Base-by-base conservation (phyloP, 805 yeast genomes). In the Sugiyamaella valdiviana region DNA sequence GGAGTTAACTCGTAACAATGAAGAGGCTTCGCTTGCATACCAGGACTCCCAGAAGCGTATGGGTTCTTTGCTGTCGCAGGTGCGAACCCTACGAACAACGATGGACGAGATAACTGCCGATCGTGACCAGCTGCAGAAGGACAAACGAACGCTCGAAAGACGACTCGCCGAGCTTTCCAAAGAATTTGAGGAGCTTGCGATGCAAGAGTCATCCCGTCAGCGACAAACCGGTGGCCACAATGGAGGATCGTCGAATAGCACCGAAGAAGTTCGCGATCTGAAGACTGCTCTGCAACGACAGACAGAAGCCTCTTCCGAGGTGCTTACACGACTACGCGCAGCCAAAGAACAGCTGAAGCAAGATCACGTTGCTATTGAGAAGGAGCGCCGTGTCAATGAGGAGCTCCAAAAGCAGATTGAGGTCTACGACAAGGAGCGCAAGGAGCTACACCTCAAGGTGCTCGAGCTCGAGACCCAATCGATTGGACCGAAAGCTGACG, bases 61-160 rank as follows among this genome's bases (percentile, higher is more conserved):
- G 29, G 71, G 70, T 7, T 69, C 77, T 2, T 57, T 80, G 54
- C 62, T 67, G 47, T 66, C 72, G 17, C 88, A 84, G 62, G 74
- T 82, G 1, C 69, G 69, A 9, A 74, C 79, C 1, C 65, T 86
- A 59, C 74, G 80, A 45, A 74, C 76, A 9, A 72, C 83, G 4
- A 74, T 85, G 52, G 80, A 75, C 36, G 83, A 82, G 44, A 68
- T 88, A 29, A 66, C 79, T 1, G 66, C 60, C 4, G 93, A 86
- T 57, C 76, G 89, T 53, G 83, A 82, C 57, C 72, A 72, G 32
- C 65, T 87, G 46, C 65, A 79, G 46, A 69, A 67, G 23, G 76
- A 80, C 12, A 75, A 76, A 67, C 59, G 73, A 54, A 59, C 64
- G 16, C 62, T 77, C 42, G 82, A 80, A 57, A 53, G 50, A 24